Base-by-base conservation (phyloP, 495 filamentous ascomycete genomes). In the Lepraria neglecta region DNA sequence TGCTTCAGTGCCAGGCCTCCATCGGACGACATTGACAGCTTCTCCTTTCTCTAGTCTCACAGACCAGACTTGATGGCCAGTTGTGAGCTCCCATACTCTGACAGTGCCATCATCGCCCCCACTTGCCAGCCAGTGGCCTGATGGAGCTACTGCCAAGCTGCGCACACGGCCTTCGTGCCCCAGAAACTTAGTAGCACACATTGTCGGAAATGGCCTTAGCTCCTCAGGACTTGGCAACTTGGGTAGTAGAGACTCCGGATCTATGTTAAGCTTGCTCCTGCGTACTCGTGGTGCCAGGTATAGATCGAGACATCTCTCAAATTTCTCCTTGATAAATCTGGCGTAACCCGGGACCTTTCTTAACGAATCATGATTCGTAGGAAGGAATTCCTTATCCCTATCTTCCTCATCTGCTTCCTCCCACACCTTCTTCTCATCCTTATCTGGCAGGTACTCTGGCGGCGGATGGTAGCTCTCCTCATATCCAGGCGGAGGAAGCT, bases 381-480 rank as follows among this genome's bases (percentile, higher is more conserved):
- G 89, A 40, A 97, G 76, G 69, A 88, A 98, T 21, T 96, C 90
- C 67, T 85, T 90, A 67, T 95, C 89, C 59, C 90, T 79, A 62
- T 98, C 94, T 67, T 97, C 95, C 4, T 88, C 87, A 56, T 98
- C 92, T 12, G 82, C 78, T 56, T 89, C 84, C 68, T 92, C 87
- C 94, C 92, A 97, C n/a, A 81, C 79, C 63, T 91, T 86, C 68
- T 82, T 87, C 75, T 98, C 95, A 31, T 85, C 83, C 63, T 84
- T 80, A 56, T 90, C 87, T 28, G 94, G 94, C 12, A 98, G 77
- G 70, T 97, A 98, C 72, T 98, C 94, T 31, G 86, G 81, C 56
- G 94, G 94, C n/a, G 94, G 94, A 74, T 96, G 95, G 70, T 97
- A 97, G 68, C 88, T 92, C 71, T 96, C 79, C 67, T 96, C 94